A percentile compares a stretch with the other conserved stretches of the same genome.
Evolutionary conservation across 768 basidiomycete genomes (phyloP).

Genomic region (Lentinula boryana): DNA sequence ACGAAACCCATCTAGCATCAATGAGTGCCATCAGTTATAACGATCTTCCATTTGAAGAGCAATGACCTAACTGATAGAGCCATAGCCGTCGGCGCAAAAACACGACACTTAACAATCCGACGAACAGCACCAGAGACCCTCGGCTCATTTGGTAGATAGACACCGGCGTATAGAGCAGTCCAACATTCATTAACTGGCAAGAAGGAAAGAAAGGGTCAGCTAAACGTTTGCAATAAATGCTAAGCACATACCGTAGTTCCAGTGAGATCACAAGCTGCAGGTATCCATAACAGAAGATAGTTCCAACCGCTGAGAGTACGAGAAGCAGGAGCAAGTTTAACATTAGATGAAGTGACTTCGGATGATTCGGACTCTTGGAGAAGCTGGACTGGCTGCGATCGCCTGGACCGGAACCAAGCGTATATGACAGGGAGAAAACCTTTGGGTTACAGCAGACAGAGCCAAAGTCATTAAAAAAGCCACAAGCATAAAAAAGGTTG

Average conservation of each 20-base stretch:
- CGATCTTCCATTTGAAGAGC: not conserved
- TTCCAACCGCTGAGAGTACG: constrained; percentile 60
- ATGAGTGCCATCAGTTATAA: constrained; percentile 8
- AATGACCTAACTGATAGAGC: constrained; percentile 68
- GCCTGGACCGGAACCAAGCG: constrained; percentile 51
- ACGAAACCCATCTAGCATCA: constrained; percentile 72
- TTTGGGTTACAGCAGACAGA: constrained; percentile 21
- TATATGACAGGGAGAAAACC: constrained; percentile 84
- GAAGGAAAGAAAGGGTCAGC: not conserved
- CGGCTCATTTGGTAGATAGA: constrained; percentile 97
- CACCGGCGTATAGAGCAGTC: constrained; percentile 92
- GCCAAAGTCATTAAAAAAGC: constrained; percentile 14
- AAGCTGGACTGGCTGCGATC: constrained; percentile 46
- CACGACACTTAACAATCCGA: constrained; percentile 84
- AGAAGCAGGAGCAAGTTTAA: constrained; percentile 22
- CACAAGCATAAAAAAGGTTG: not conserved
- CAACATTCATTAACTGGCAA: constrained; percentile 82
- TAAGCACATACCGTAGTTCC: constrained; percentile 70
- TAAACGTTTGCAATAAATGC: not conserved
- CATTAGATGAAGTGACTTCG: constrained; percentile 23
- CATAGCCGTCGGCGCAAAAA: constrained; percentile 84
- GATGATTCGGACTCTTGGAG: constrained; percentile 40
- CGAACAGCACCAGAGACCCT: constrained; percentile 90
- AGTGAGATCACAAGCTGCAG: constrained; percentile 84
- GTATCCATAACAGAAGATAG: constrained; percentile 77